phyloP scores from a whole-genome alignment of 148 eudicot species.

The Oxyria digyna region DNA sequence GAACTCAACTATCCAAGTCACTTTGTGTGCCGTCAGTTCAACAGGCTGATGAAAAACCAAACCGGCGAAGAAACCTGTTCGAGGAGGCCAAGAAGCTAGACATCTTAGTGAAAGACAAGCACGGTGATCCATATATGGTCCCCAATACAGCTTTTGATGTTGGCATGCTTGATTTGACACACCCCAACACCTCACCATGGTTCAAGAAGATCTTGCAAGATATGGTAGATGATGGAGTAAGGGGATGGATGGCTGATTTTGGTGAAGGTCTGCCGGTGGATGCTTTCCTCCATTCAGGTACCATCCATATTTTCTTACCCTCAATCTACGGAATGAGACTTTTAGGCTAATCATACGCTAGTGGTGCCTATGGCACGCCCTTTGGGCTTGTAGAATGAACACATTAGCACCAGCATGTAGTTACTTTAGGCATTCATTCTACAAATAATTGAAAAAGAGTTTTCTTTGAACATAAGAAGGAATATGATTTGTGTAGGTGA shows the following conservation, averaged over 20 bases:
- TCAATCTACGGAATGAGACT: not conserved
- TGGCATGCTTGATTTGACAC: conserved; percentile 93
- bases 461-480: not conserved
- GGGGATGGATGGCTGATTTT: conserved; percentile 99
- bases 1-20: not conserved
- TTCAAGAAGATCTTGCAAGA: conserved; percentile 69
- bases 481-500: conserved; percentile 34
- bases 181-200: conserved; percentile 70
- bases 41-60: conserved; percentile 68
- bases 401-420: no score
- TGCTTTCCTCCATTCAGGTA: conserved; percentile 84
- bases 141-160: conserved; percentile 97
- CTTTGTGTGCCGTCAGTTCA: not conserved
- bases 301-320: not conserved
- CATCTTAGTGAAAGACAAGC: conserved; percentile 66
- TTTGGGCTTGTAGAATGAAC: not conserved
- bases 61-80: conserved; percentile 47
- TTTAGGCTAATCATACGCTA: not conserved
- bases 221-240: conserved; percentile 88
- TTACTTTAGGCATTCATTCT: no score
- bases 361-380: no score
- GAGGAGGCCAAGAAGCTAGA: conserved; percentile 86
- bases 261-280: conserved; percentile 97
- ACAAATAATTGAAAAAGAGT: not conserved
- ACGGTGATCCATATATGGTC: conserved; percentile 86